Conservation (phyloP, 306 rosid genomes). For the Senna tora region DNA sequence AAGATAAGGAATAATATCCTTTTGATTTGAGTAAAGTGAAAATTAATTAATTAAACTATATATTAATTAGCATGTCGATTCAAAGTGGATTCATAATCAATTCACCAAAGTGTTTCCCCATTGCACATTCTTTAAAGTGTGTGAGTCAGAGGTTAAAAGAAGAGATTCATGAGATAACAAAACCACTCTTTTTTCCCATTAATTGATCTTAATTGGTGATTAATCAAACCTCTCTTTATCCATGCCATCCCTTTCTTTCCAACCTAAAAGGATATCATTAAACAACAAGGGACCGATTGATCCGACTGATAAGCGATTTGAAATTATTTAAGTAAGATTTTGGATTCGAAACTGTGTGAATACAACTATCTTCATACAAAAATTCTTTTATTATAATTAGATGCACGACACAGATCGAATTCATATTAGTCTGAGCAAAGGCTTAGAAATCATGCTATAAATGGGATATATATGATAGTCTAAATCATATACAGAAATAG, state of each 20-base stretch:
- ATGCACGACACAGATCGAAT: too few species aligned
- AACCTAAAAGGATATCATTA: neutral
- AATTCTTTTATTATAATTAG: too few species aligned
- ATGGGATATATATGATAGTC: neutral
- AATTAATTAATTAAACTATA: too few species aligned
- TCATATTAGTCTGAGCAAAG: too few species aligned
- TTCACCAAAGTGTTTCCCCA: neutral
- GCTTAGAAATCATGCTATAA: too few species aligned
- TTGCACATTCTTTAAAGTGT: neutral
- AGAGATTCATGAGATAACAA: slow-evolving; percentile 36
- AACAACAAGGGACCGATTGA: too few species aligned
- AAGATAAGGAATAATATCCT: neutral
- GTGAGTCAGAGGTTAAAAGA: slow-evolving; percentile 25
- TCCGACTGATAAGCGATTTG: too few species aligned
- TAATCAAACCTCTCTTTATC: slow-evolving; percentile 18
- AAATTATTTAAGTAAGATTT: too few species aligned
- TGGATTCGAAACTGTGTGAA: too few species aligned
- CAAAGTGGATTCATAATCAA: neutral
- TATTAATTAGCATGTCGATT: too few species aligned
- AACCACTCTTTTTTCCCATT: slow-evolving; percentile 35
- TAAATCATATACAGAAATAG: neutral
- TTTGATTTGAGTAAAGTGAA: too few species aligned
- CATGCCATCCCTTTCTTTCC: slow-evolving; percentile 29
- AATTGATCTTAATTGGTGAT: slow-evolving; percentile 28
- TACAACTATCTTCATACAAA: too few species aligned